Base-by-base conservation (phyloP, 495 filamentous ascomycete species). In the Neurospora sp. region DNA sequence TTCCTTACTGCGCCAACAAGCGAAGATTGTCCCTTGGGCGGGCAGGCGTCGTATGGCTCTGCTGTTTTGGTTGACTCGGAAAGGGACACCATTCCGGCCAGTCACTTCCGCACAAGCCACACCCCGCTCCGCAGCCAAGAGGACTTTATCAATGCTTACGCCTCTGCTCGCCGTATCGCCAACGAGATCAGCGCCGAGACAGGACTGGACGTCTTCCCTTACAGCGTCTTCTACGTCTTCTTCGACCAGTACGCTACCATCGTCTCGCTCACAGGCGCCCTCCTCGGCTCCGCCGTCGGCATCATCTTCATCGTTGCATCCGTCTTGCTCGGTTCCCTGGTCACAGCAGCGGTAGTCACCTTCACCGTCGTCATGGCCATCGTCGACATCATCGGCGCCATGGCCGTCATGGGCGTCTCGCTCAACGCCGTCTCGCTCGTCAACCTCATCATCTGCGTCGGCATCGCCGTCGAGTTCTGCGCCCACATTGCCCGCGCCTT, bases 151-250 rank as follows among this genome's bases (percentile, higher is more conserved):
- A 86, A 89, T 18, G 90, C 96, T 5, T 97, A 97, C 79, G 90
- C 91, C 41, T 90, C 95, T 10, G 96, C 96, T 23, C 92, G 96
- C 39, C 93, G 96, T 74, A 99, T 99, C 75, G 91, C 96, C 2
- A 82, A 87, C 71, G 89, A 88, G 18, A 88, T 98, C 71, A 91
- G 86, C 27, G 81, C 87, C 54, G 87, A 84, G 70, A 92, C 93
- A 14, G 86, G 87, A 10, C 89, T 93, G 62, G 87, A 91, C 35
- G 90, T 98, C 71, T 99, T 98, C 87, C 95, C 96, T 0, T 99
- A 99, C 81, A 93, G 91, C 54, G 91, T 98, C 76, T 95, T 96
- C 80, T 99, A 99, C 84, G 94, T 99, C 77, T 99, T 98, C 88
- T 98, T 99, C 80, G 95, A 99, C 83, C 96, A 98, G 79, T 99